phyloP scores from a whole-genome alignment of 441 rosid species.

The Adansonia gregorii region DNA sequence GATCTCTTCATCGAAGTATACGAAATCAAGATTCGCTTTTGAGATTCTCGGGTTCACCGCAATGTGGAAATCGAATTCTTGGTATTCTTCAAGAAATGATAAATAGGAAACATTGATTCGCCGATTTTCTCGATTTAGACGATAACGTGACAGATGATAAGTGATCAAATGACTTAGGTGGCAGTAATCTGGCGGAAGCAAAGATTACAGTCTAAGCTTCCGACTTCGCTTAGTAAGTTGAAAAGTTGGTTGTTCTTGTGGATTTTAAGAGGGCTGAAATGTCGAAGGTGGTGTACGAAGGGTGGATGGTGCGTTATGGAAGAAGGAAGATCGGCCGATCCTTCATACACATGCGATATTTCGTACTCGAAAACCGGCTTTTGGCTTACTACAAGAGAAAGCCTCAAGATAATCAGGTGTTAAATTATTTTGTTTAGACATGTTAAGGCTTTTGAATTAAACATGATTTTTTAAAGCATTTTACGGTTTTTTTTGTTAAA shows the following conservation, averaged over 20 bases:
- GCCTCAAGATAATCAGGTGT: conserved; percentile 90
- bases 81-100: conserved; percentile 18
- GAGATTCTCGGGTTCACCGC: conserved; percentile 18
- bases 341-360: conserved; percentile 93
- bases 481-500: background rate
- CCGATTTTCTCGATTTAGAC: conserved; percentile 25
- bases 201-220: conserved; percentile 45
- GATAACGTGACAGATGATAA: conserved; percentile 26
- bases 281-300: conserved; percentile 92
- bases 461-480: background rate
- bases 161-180: conserved; percentile 38
- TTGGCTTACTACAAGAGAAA: conserved; percentile 96
- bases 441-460: conserved; percentile 11
- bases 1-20: background rate
- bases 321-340: conserved; percentile 97
- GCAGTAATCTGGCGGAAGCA: conserved; percentile 49
- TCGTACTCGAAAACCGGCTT: conserved; percentile 88
- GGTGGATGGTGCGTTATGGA: conserved; percentile 99
- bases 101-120: conserved; percentile 23
- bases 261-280: conserved; percentile 36
- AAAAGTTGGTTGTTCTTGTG: conserved; percentile 18
- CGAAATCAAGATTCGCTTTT: conserved; percentile 7
- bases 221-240: conserved; percentile 34
- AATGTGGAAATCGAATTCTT: conserved; percentile 25
- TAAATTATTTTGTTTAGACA: background rate